Evolutionary conservation across 345 rosid species (phyloP).

Genomic region (Linum tenue): DNA sequence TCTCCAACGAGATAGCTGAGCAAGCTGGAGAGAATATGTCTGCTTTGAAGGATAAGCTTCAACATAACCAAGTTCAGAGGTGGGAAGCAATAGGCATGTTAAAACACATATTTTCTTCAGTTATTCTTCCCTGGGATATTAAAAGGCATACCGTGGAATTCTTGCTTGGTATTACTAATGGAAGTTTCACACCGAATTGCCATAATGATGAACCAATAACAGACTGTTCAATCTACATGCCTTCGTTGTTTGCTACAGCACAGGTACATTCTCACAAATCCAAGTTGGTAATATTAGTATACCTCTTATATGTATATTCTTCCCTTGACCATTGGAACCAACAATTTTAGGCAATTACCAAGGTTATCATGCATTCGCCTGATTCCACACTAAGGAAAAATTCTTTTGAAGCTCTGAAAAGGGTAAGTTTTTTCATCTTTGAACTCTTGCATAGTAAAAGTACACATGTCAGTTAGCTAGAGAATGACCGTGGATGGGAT

Average conservation of each 20-base stretch:
- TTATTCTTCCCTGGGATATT: conserved; percentile 52
- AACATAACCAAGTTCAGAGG: conserved; percentile 40
- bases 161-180: conserved; percentile 49
- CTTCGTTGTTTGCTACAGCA: conserved; percentile 52
- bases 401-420: conserved; percentile 67
- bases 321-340: neutral
- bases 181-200: conserved; percentile 24
- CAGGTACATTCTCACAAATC: conserved; percentile 40
- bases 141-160: conserved; percentile 57
- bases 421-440: conserved; percentile 31
- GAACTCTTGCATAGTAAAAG: neutral
- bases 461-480: neutral
- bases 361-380: conserved; percentile 15
- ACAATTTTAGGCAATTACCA: conserved; percentile 39
- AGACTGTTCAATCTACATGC: conserved; percentile 46
- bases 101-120: conserved; percentile 49
- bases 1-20: conserved; percentile 37
- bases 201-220: conserved; percentile 18
- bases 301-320: conserved; percentile 2
- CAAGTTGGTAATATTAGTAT: conserved; percentile 4
- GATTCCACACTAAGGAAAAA: conserved; percentile 44
- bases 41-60: conserved; percentile 43
- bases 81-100: conserved; percentile 81
- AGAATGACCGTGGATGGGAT: neutral
- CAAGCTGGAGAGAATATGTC: conserved; percentile 38